phyloP scores from a whole-genome alignment of 306 rosid genomes.

The Mimosa pudica region DNA sequence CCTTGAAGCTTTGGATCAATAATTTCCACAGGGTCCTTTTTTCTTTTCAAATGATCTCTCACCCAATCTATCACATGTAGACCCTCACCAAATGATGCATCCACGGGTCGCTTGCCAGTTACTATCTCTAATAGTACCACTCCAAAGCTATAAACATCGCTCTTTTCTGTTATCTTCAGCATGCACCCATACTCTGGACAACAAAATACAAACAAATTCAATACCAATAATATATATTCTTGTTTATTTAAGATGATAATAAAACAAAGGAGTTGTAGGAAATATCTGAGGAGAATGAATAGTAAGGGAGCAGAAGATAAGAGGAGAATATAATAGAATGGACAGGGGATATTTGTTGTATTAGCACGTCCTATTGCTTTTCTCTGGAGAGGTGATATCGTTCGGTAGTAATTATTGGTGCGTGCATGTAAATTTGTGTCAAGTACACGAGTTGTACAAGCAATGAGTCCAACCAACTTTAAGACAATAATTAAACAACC shows the following conservation, averaged over 20 bases:
- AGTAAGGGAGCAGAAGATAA: neutral
- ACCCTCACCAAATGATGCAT: slow-evolving; percentile 61
- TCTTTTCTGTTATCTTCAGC: slow-evolving; percentile 56
- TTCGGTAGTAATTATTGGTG: neutral
- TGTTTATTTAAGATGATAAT: neutral
- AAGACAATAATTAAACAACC: neutral
- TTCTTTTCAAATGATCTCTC: slow-evolving; percentile 49
- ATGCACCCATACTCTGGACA: slow-evolving; percentile 60
- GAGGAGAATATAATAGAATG: neutral
- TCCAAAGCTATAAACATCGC: slow-evolving; percentile 65
- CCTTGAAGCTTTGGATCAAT: slow-evolving; percentile 63
- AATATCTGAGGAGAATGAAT: neutral
- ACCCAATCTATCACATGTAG: slow-evolving; percentile 65
- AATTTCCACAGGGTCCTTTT: slow-evolving; percentile 53
- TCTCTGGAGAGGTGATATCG: neutral
- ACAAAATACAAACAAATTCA: neutral
- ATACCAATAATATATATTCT: neutral
- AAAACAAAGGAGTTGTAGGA: neutral
- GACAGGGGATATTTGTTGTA: neutral
- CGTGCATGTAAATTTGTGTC: neutral
- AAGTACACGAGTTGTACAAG: neutral
- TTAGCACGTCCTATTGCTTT: neutral
- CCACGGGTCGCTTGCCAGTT: slow-evolving; percentile 59
- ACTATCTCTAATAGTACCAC: slow-evolving; percentile 62
- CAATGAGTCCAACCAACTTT: neutral